Conservation (phyloP, 345 rosid genomes). For the Draba incana region DNA sequence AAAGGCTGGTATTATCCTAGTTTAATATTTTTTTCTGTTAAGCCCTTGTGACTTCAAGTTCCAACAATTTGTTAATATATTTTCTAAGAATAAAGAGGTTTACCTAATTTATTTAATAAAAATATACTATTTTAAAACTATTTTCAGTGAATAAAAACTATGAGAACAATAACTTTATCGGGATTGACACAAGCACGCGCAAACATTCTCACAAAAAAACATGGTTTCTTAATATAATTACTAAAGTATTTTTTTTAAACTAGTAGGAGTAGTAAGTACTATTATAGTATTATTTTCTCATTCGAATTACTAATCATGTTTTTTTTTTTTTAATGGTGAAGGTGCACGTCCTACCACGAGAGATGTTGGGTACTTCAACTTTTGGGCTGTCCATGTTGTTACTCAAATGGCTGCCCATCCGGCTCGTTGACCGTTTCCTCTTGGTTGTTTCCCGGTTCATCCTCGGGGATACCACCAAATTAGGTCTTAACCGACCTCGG, state of each 20-base stretch:
- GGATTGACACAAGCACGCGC: conserved; percentile 45
- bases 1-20: conserved; percentile 29
- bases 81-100: conserved; percentile 29
- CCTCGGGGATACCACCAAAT: conserved; percentile 69
- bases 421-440: conserved; percentile 74
- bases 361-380: conserved; percentile 92
- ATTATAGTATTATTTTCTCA: conserved; percentile 15
- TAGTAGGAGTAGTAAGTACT: background rate
- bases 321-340: conserved; percentile 40
- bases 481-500: conserved; percentile 81
- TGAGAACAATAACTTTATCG: conserved; percentile 38
- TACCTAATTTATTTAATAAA: conserved; percentile 29
- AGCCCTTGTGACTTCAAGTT: conserved; percentile 44
- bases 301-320: conserved; percentile 25
- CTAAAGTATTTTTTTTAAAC: too few species aligned
- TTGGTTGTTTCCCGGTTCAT: conserved; percentile 64
- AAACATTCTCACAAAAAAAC: conserved; percentile 32
- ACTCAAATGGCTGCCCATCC: conserved; percentile 84
- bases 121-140: conserved; percentile 14
- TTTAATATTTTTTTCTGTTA: conserved; percentile 17
- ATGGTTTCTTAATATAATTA: background rate
- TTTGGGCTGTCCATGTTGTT: conserved; percentile 95
- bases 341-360: conserved; percentile 97
- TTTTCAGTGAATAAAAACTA: conserved; percentile 29
- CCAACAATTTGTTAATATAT: conserved; percentile 34